Base-by-base conservation (phyloP, 2,329 filamentous ascomycete genomes). In the Aspergillus viridinutans region DNA sequence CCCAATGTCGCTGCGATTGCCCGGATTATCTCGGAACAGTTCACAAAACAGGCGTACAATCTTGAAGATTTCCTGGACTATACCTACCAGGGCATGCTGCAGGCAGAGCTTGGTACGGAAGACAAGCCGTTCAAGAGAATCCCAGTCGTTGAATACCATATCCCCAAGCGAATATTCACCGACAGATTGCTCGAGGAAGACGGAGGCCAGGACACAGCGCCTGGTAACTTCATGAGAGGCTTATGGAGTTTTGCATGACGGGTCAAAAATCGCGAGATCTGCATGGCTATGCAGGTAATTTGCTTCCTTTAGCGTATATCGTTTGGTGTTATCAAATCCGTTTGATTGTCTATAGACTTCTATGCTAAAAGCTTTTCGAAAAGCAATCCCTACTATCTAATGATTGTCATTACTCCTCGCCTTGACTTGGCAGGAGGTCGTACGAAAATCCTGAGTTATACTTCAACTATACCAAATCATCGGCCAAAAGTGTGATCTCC, bases 11-110 rank as follows among this genome's bases (percentile, higher is more conserved):
- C 93, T 0, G 94, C 92, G 2, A 86, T 99, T 64, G 89, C 92
- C 48, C 94, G 92, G 74, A 96, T 99, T 61, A 86, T 99, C 56
- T 90, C 90, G 2, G 92, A 97, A 76, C 94, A 97, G 72, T 99
- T 97, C 73, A 99, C 94, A 2, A 99, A 99, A 77, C 87, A 92
- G 64, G 83, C 88, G 2, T 99, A 97, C 75, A 94, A 92, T 66
- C 77, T 97, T n/a, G 94, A 99, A 70, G 94, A 99, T 70, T 99
- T 99, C 74, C 77, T 97, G 50, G 94, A 99, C 70, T 92, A 97
- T 72, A 93, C 90, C 0, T 99, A 97, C 74, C 72, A 75, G 56
- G 76, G 74, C 8, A 85, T 99, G 71, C 76, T 97, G 47, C 90
- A 94, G 59, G 87, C 87, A 3, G 94, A 99, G 73, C 80, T 96